Evolutionary conservation across 2,329 filamentous ascomycete species (phyloP).

Genomic region (Paracamarosporium sp.): DNA sequence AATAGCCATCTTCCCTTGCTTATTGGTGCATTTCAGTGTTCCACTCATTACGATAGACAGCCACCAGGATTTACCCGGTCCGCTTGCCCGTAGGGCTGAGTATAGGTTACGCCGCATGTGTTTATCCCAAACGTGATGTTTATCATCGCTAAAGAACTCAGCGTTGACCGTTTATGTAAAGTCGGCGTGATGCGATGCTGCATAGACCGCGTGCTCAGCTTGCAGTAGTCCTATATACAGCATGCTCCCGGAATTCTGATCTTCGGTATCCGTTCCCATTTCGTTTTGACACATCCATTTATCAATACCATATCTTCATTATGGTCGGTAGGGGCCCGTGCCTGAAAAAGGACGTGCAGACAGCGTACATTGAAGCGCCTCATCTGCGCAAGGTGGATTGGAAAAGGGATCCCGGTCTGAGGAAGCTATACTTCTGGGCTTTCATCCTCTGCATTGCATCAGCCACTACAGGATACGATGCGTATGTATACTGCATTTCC

Average conservation of each 20-base stretch:
- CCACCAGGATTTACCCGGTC: constrained; percentile 40
- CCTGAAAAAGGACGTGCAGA: constrained; percentile 29
- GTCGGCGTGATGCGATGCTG: constrained; percentile 24
- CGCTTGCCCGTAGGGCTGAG: constrained; percentile 30
- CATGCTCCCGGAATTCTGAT: constrained; percentile 5
- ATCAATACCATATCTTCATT: constrained; percentile 7
- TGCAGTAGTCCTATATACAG: constrained; percentile 26
- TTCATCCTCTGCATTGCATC: constrained; percentile 61
- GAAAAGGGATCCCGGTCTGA: constrained; percentile 62
- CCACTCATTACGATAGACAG: constrained; percentile 15
- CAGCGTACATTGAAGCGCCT: constrained; percentile 58
- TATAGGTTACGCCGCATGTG: constrained; percentile 21
- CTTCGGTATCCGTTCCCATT: constrained; percentile 14
- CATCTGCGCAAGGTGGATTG: constrained; percentile 60
- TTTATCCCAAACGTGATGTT: constrained; percentile 1
- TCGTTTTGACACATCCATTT: background rate
- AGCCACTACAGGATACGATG: constrained; percentile 64
- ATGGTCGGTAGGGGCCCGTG: constrained; percentile 29
- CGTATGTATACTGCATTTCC: constrained; percentile 45
- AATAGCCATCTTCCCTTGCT: constrained; percentile 14
- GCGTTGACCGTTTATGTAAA: constrained; percentile 23
- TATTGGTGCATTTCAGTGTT: constrained; percentile 26
- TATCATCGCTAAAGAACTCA: constrained; percentile 22
- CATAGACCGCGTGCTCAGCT: constrained; percentile 12
- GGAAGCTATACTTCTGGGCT: constrained; percentile 63